Conservation (phyloP, 441 rosid species). For the Corymbia calophylla region DNA sequence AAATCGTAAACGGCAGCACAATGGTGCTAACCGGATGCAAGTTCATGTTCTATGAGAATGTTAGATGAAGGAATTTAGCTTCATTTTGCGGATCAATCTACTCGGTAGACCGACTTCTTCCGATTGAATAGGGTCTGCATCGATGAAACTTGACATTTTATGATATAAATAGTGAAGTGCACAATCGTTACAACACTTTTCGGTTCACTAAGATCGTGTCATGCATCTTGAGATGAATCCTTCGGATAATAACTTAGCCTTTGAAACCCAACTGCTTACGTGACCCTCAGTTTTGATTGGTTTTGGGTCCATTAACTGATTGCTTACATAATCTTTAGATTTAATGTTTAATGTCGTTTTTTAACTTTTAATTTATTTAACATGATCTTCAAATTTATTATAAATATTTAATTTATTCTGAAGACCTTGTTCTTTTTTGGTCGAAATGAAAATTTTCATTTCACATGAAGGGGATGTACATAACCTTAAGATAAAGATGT, state of each 20-base stretch:
- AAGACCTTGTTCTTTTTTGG: background rate
- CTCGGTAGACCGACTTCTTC: background rate
- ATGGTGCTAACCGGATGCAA: rapidly evolving
- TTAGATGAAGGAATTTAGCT: background rate
- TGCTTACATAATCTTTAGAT: no score
- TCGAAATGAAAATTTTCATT: no score
- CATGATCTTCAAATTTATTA: rapidly evolving
- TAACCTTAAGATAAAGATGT: background rate
- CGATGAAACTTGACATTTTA: background rate
- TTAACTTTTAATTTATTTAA: rapidly evolving
- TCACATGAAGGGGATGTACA: background rate
- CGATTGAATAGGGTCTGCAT: background rate
- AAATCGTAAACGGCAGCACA: background rate
- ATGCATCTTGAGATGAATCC: background rate
- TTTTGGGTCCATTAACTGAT: background rate
- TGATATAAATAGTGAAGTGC: background rate
- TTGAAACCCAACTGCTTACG: background rate
- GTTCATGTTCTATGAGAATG: background rate
- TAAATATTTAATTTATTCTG: rapidly evolving
- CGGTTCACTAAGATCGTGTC: background rate
- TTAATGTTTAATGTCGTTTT: rapidly evolving
- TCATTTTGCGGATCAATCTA: background rate
- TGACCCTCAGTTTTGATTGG: background rate
- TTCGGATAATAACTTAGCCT: background rate
- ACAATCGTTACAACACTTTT: rapidly evolving